phyloP scores from a whole-genome alignment of 305 asterid species.

The Fraxinus paxiana region DNA sequence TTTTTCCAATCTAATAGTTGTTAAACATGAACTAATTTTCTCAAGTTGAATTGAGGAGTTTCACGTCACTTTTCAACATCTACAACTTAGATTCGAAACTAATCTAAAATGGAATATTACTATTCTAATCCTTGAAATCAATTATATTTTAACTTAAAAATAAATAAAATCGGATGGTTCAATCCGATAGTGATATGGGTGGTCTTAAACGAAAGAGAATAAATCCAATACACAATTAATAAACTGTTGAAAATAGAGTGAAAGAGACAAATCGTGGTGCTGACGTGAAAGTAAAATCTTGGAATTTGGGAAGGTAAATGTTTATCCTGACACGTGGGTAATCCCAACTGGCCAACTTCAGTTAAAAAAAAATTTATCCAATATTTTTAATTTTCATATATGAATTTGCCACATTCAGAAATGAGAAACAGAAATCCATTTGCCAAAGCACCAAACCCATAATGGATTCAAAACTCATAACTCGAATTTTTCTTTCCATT shows the following conservation, averaged over 20 bases:
- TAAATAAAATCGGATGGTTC: background rate
- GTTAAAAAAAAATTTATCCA: background rate
- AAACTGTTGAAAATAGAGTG: background rate
- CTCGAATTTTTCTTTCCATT: background rate
- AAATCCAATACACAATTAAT: background rate
- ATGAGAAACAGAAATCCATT: background rate
- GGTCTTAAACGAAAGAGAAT: background rate
- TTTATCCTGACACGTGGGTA: background rate
- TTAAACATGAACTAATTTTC: background rate
- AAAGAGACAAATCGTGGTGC: background rate
- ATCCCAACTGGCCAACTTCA: background rate
- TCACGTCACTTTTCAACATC: background rate
- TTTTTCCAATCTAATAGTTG: no score
- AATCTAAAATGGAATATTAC: background rate
- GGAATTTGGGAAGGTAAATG: background rate
- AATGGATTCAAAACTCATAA: slow-evolving; percentile 22
- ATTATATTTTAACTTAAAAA: background rate
- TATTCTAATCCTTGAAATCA: background rate
- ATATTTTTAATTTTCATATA: background rate
- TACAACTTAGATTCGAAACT: background rate
- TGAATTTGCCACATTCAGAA: background rate
- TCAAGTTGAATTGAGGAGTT: background rate
- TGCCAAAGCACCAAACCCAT: background rate
- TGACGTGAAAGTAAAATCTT: background rate
- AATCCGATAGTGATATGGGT: background rate